Evolutionary conservation across 192 early-diverging fungal species (phyloP), one percentile per base, ranked within the genome.

Genomic region (Geranomyces michiganensis): DNA sequence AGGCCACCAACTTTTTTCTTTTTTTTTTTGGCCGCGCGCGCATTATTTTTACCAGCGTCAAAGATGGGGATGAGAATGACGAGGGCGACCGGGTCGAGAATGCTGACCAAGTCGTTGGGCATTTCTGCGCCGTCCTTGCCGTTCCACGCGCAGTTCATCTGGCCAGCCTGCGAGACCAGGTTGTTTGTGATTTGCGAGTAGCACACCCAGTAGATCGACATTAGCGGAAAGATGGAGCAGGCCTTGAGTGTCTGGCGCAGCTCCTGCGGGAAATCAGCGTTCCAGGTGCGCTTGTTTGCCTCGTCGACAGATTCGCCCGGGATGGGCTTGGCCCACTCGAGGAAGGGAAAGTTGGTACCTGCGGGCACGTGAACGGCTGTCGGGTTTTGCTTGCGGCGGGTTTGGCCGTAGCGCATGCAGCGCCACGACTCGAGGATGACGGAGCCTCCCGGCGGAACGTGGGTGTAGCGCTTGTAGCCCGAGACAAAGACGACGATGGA

Each of bases 51-150:
- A 51, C 82, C 21, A 32, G 65, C 68, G 78, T 92, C 89, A 58
- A 92, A 87, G 49, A 92, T 72, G 21, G 91, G 91, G 63, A 91
- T 91, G 14, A 86, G 70, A 55, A 56, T 30, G 24, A 41, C 62
- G 21, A 93, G 61, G 68, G 82, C 77, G 56, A 92, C 46, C n/a
- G 90, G 86, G 65, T 90, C 85, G 46, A 90, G 80, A 70, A 88
- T 88, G 62, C 86, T 82, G 73, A 92, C 83, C 8, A 60, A 12
- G 33, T 70, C 68, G 68, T 70, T 70, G 43, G 27, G 19, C n/a
- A 70, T 17, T 56, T 56, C 60, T 6, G 17, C 5, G 43, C 56
- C 56, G 56, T 31, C 32, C 24, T 65, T 46, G 36, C 36, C 36
- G 36, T 41, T 41, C 36, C 36, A 41, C 36, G 36, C 36, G 36